phyloP scores from a whole-genome alignment of 2,329 filamentous ascomycete genomes.

The Acrocalymma vagum region DNA sequence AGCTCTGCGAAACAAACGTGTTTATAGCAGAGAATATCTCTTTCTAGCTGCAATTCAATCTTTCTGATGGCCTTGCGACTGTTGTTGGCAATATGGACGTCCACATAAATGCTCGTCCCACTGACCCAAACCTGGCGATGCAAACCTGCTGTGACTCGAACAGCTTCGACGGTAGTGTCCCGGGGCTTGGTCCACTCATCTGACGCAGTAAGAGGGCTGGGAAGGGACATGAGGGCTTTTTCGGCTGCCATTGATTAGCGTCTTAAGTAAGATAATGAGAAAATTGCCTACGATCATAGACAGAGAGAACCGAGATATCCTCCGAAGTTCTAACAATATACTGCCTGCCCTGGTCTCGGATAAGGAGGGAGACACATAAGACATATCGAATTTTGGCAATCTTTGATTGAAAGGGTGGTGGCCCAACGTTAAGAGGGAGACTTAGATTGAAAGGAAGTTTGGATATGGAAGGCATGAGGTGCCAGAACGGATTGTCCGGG shows the following conservation, averaged over 20 bases:
- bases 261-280: not conserved
- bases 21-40: constrained; percentile 60
- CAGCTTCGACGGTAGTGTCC: constrained; percentile 51
- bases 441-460: constrained; percentile 62
- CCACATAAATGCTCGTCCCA: constrained; percentile 63
- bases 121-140: constrained; percentile 68
- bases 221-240: constrained; percentile 62
- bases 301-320: constrained; percentile 60
- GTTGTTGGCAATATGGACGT: constrained; percentile 61
- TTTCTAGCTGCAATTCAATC: constrained; percentile 62
- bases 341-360: constrained; percentile 58
- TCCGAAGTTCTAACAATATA: constrained; percentile 60
- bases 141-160: constrained; percentile 61
- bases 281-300: constrained; percentile 59
- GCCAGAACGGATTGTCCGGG: constrained; percentile 56
- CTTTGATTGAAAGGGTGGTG: constrained; percentile 62
- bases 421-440: constrained; percentile 62
- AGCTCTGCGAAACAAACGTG: constrained; percentile 45
- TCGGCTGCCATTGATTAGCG: constrained; percentile 50
- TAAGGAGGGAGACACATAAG: constrained; percentile 56
- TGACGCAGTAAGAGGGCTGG: constrained; percentile 59
- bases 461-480: constrained; percentile 56
- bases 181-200: constrained; percentile 56
- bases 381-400: constrained; percentile 61
- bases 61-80: constrained; percentile 59